Conservation (phyloP, 345 rosid species). For the Balakata baccata region DNA sequence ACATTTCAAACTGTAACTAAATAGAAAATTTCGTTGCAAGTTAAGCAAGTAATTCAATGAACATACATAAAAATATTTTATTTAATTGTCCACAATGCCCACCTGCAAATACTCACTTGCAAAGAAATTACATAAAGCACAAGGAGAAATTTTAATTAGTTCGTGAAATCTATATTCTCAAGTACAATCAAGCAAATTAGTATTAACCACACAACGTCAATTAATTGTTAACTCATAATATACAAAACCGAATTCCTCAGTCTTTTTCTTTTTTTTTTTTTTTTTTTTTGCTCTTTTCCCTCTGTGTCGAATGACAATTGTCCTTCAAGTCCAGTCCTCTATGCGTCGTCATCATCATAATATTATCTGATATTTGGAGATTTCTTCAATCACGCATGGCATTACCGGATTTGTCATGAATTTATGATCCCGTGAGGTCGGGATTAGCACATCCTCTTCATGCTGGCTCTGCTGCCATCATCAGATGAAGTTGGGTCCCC, state of each 20-base stretch:
- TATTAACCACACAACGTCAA: not conserved
- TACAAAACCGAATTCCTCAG: not conserved
- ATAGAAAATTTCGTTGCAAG: not conserved
- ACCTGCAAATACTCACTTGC: not conserved
- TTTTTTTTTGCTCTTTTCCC: no score
- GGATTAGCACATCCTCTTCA: not conserved
- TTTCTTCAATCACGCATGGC: not conserved
- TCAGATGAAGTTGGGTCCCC: slow-evolving; percentile 34
- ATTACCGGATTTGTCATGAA: not conserved
- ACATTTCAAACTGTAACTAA: not conserved
- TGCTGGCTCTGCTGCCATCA: slow-evolving; percentile 19
- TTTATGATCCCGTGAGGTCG: not conserved
- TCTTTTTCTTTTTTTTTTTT: not conserved
- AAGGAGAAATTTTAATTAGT: not conserved
- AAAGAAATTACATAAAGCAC: not conserved
- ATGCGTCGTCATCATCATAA: not conserved
- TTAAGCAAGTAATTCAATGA: not conserved
- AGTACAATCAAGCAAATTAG: not conserved
- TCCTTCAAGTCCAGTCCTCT: not conserved
- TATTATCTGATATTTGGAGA: no score
- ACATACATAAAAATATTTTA: not conserved
- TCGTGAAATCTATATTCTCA: not conserved
- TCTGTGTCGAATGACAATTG: not conserved
- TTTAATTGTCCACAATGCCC: not conserved
- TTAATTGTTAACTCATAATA: not conserved